Base-by-base conservation (phyloP, 2,329 filamentous ascomycete species). In the Calycina herbarum region DNA sequence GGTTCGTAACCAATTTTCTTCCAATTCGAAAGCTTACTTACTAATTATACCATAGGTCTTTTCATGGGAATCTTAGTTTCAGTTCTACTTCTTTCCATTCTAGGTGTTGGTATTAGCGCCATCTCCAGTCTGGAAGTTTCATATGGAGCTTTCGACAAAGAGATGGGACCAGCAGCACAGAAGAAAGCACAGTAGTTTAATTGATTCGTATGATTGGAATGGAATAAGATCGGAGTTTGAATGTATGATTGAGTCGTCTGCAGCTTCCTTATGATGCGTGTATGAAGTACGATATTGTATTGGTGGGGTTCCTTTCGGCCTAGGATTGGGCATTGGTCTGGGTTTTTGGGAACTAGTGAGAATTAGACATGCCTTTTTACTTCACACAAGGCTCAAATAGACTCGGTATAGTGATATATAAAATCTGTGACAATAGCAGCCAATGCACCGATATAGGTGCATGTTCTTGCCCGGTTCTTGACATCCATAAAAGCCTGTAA, bases 71-170 rank as follows among this genome's bases (percentile, higher is more conserved):
- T 97, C 24, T 76, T 94, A 45, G 88, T 88, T 27, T 80, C 86
- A 2, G 77, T 95, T 20, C 77, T 97, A 48, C 83, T 97, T 59
- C 79, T 96, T 67, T 81, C 86, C 33, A 94, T 98, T 71, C 81
- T 97, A 5, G 89, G 89, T 70, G 89, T 94, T 64, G 95, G 90
- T 15, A 80, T 98, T 64, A 86, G 79, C 66, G 93, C 91, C 15
- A 82, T 98, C 13, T 82, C 86, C 6, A 94, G 92, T 71, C 83
- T 99, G 20, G 85, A 97, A 77, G 92, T 98, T 35, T 91, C 92
- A 0, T 98, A 98, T 77, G 93, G 91, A 69, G 93, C 95, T 1
- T 99, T 98, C 76, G 94, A 96, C 77, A 97, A 97, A 83, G 94
- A 97, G 73, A 96, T 93, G 83, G 92, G 93, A 0, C 92, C 93